Conservation (phyloP, 768 basidiomycete genomes). For the Cystofilobasidium macerans region DNA sequence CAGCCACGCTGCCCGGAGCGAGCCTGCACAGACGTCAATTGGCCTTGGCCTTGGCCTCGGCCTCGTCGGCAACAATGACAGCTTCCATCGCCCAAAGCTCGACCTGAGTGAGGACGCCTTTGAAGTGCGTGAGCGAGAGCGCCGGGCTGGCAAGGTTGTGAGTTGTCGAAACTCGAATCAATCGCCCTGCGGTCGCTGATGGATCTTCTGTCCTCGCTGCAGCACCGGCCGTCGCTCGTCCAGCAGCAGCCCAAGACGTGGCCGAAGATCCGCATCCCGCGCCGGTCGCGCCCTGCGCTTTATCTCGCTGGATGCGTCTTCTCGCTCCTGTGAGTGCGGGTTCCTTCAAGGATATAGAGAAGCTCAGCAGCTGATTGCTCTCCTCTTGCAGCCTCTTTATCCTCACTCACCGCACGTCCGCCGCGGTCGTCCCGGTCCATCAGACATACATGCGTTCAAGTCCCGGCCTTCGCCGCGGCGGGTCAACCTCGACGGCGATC, state of each 20-base stretch:
- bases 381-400: slow-evolving; percentile 2
- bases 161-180: neutral
- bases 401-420: neutral
- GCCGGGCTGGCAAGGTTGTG: neutral
- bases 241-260: slow-evolving; percentile 1
- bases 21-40: no score
- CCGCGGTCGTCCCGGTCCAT: neutral
- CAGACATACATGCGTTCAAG: neutral
- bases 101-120: slow-evolving; percentile 1
- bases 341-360: no score
- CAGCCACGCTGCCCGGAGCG: no score
- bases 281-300: slow-evolving; percentile 8
- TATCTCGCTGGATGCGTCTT: slow-evolving; percentile 3
- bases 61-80: neutral
- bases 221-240: neutral
- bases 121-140: slow-evolving; percentile 1
- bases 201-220: neutral
- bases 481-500: neutral
- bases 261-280: slow-evolving; percentile 5
- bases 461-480: neutral
- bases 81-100: no score
- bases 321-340: neutral
- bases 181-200: neutral
- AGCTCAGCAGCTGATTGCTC: neutral
- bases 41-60: slow-evolving; percentile 7